Conservation (phyloP, 1,284 basidiomycete species). For the Malassezia pachydermatis region DNA sequence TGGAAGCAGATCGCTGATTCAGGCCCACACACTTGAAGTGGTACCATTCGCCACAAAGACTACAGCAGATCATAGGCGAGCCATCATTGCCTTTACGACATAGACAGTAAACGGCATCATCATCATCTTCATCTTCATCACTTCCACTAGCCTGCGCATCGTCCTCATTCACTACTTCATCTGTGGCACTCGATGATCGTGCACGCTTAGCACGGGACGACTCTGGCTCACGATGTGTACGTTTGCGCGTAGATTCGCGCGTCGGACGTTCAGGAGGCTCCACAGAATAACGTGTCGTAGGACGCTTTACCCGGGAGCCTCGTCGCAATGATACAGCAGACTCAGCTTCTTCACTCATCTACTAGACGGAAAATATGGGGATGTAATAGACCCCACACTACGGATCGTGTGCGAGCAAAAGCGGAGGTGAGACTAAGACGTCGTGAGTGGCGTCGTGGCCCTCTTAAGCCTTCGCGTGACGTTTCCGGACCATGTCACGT, state of each 20-base stretch:
- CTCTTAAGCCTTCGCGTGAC: background rate
- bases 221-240: background rate
- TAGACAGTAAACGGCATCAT: slow-evolving; percentile 33
- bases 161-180: slow-evolving; percentile 1
- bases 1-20: slow-evolving; percentile 31
- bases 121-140: slow-evolving; percentile 13
- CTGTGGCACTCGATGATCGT: background rate
- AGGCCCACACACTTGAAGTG: slow-evolving; percentile 41
- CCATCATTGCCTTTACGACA: slow-evolving; percentile 41
- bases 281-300: slow-evolving; percentile 5
- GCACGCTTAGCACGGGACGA: background rate
- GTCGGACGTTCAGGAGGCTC: background rate
- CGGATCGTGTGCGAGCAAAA: slow-evolving; percentile 2
- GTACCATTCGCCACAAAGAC: slow-evolving; percentile 40
- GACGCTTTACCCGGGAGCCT: slow-evolving; percentile 13
- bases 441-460: too few species aligned
- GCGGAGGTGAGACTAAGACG: too few species aligned
- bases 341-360: slow-evolving; percentile 5
- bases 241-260: background rate
- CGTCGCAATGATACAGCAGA: slow-evolving; percentile 10
- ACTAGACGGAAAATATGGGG: too few species aligned
- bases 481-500: slow-evolving; percentile 9
- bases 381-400: too few species aligned
- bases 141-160: background rate
- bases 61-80: slow-evolving; percentile 43